phyloP scores from a whole-genome alignment of 768 basidiomycete genomes.

The Tylopilus subfusipes region DNA sequence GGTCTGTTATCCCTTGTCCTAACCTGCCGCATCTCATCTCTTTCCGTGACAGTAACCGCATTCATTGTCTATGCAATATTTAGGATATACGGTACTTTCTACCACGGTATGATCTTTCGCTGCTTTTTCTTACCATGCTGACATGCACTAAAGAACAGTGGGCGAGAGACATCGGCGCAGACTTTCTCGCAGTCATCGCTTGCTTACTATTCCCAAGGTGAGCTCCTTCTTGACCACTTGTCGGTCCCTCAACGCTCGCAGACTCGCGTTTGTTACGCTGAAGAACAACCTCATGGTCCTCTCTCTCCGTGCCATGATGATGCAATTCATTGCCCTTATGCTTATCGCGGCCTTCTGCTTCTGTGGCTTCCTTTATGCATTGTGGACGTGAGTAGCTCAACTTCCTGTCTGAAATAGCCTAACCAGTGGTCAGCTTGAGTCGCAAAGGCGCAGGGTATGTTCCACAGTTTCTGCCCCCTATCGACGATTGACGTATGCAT shows the following conservation, averaged over 20 bases:
- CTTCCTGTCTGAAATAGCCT: background rate
- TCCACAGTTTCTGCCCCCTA: background rate
- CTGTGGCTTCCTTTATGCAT: conserved; percentile 85
- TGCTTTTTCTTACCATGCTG: background rate
- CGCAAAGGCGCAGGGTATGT: conserved; percentile 57
- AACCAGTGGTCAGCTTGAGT: conserved; percentile 46
- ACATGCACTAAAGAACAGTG: conserved; percentile 44
- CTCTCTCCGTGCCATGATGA: conserved; percentile 86
- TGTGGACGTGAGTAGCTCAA: conserved; percentile 75
- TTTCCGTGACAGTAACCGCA: conserved; percentile 55
- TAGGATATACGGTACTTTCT: conserved; percentile 70
- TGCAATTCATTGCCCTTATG: conserved; percentile 85
- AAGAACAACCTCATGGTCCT: conserved; percentile 78
- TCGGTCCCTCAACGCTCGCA: conserved; percentile 27
- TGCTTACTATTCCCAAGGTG: conserved; percentile 87
- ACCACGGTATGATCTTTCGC: conserved; percentile 43
- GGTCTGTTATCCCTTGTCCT: conserved; percentile 40
- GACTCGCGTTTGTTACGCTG: conserved; percentile 87
- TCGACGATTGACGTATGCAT: conserved; percentile 15
- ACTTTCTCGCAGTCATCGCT: conserved; percentile 85
- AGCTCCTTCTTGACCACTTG: conserved; percentile 2
- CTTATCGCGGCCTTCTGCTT: conserved; percentile 87
- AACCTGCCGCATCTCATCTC: background rate
- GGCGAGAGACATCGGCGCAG: conserved; percentile 70
- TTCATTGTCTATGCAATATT: conserved; percentile 75